Evolutionary conservation across 2,329 filamentous ascomycete species (phyloP), one percentile per base, ranked within the genome.

Genomic region (Monosporascus sp.): DNA sequence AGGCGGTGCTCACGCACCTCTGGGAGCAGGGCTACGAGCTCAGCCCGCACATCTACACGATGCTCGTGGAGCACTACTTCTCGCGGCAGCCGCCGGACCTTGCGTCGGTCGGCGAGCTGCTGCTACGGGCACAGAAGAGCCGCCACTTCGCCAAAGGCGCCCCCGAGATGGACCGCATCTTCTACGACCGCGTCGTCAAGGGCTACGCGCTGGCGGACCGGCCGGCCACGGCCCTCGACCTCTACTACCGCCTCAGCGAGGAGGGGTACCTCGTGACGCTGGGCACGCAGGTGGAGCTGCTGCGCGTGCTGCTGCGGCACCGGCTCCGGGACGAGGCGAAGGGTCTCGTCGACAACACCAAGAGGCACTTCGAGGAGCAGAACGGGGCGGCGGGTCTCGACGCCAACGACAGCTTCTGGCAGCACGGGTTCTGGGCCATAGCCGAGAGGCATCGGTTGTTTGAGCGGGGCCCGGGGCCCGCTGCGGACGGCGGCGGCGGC

Each of bases 41-140:
- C 2, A 81, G 80, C 4, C 70, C 82, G 1, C 80, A 90, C 60
- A 88, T 90, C 63, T 88, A 88, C 72, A 92, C 88, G 24, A 88
- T 86, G 62, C 78, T 94, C 20, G 74, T 88, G 46, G 80, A 86
- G 46, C 77, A 87, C 65, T 86, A 86, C 65, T 87, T 92, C 65
- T 63, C 74, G 8, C 77, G 76, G 49, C 56, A 71, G 1, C 81
- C 82, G 2, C 83, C 85, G 0, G 77, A 88, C 59, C 71, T 88
- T 31, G 68, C 71, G 2, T 79, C 81, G 15, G 77, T 89, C n/a
- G 77, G 82, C 38, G 66, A 68, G 0, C 72, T 92, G 3, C 81
- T 90, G 59, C 68, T 74, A n/a, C 65, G 69, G 5, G 74, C 80
- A 45, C 64, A 69, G 25, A 14, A 43, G 8, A 11, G 11, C 39